Base-by-base conservation (phyloP, 2,329 filamentous ascomycete genomes). In the Colletotrichum neosansevieriae region DNA sequence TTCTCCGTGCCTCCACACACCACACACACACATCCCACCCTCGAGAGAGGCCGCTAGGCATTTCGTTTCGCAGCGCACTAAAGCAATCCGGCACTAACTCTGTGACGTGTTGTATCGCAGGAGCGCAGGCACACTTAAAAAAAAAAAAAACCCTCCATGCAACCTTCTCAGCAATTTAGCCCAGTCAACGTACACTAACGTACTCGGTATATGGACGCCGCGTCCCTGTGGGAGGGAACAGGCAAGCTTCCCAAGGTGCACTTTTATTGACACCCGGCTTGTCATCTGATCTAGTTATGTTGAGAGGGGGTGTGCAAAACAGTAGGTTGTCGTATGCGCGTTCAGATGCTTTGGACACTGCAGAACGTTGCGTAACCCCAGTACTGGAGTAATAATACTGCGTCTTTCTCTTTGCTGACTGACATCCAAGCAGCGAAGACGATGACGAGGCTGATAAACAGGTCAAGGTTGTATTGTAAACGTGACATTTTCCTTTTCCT, bases 241-340 rank as follows among this genome's bases (percentile, higher is more conserved):
- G 34, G 32, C 34, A 40, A 42, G 51, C 17, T 49, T 4, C 42
- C 42, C 42, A 7, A 45, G 32, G 3, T 15, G 6, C 50, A 9
- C 32, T 15, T 29, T 19, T 19, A 6, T 34, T 38, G 29, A n/a
- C 29, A n/a, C 24, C 29, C 19, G 50, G 29, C 44, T 24, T 65
- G 62, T 60, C 54, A 59, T 58, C 44, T 45, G 40, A 51, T 47
- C 62, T 58, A 45, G 19, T n/a, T n/a, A n/a, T n/a, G 17, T 15
- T 2, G 29, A 29, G 29, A 29, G 53, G 19, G 49, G 21, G 42
- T 17, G 21, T 51, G 34, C 24, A 60, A 21, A 12, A 13, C 6
- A 34, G 29, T 29, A 29, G 42, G 11, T 58, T 40, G 56, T n/a
- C 11, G 32, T 17, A 38, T 38, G 19, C 19, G 9, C 9, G 15